Percentiles rank a stretch among this genome's conserved stretches.
These are phyloP conservation scores for Paraglomus brasilianum DNA, from an alignment of 192 early-diverging fungal species.

Conservation along the genomic window DNA sequence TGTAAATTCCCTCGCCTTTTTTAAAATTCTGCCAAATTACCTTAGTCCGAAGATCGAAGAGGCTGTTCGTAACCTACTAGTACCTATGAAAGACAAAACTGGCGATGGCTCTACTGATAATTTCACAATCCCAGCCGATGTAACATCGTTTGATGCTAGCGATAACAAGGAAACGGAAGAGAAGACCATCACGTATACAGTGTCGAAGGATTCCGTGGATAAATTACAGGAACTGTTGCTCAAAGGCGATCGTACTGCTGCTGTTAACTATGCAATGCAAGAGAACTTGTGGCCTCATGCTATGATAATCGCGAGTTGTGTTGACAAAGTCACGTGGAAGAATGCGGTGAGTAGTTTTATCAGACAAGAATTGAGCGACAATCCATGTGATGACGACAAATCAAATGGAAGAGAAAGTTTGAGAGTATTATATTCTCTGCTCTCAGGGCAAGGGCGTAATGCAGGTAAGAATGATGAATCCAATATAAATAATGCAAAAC, in stretches of 20 bases:
- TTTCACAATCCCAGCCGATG: constrained; percentile 41
- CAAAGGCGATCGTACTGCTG: constrained; percentile 56
- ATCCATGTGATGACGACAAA: constrained; percentile 31
- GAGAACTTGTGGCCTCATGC: constrained; percentile 84
- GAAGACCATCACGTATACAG: constrained; percentile 2
- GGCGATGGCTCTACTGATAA: constrained; percentile 29
- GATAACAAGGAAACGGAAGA: constrained; percentile 1
- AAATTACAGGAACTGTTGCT: constrained; percentile 62
- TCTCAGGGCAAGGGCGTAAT: constrained; percentile 57
- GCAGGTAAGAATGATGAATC: constrained; percentile 38
- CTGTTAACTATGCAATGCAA: constrained; percentile 49
- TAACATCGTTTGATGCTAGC: constrained; percentile 7
- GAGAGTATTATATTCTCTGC: constrained; percentile 66
- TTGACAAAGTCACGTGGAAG: constrained; percentile 80
- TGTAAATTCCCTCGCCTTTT: not conserved
- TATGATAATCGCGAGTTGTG: constrained; percentile 83
- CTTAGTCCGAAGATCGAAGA: constrained; percentile 49
- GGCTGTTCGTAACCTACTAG: constrained; percentile 45
- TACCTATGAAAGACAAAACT: constrained; percentile 20
- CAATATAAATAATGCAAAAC: not conserved
- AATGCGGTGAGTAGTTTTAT: constrained; percentile 74
- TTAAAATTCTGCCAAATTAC: not conserved
- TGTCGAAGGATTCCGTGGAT: constrained; percentile 41
- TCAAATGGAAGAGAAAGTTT: constrained; percentile 47
- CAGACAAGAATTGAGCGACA: constrained; percentile 50